Base-by-base conservation (phyloP, 768 basidiomycete species). In the Hirschioporus abietinus region DNA sequence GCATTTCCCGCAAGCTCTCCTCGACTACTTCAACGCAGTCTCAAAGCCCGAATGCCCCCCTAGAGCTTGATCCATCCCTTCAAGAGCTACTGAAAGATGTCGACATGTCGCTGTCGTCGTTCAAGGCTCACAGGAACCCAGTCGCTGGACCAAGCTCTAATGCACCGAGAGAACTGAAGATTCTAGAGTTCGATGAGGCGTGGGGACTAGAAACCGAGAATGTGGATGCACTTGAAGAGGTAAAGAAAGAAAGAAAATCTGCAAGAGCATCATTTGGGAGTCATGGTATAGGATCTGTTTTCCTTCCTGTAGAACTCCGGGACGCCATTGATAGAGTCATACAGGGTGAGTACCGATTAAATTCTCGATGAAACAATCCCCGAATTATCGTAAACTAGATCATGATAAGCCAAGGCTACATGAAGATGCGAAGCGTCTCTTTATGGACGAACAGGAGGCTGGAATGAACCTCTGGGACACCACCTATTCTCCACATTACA, bases 211-310 rank as follows among this genome's bases (percentile, higher is more conserved):
- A 77, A 34, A 72, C 69, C 59, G 75, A 76, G 26, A 78, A 78
- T 58, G 78, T 78, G 26, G 76, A 75, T 20, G 66, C 72, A 9
- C 23, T 27, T 24, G 71, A 76, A 25, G 52, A 64, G 15, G 60
- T 66, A 6, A 80, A 70, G 73, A 84, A 75, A 18, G 76, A 78
- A 59, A 79, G 86, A 64, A 91, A 91, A 73, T 93, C 93, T 26
- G 90, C 92, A 58, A 93, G 92, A 24, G 93, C 94, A 23, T 78
- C 80, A 25, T 92, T 92, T 74, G 96, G 95, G 20, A 89, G 90
- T 70, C 82, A 87, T 66, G 78, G 83, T 58, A 82, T 93, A 62
- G 92, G 93, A 9, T 78, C 88, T 59, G 86, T 95, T 8, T 78
- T 89, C 15, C 72, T 98, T 15, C 90, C 95, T 0, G 75, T 82